phyloP scores from a whole-genome alignment of 257 asterid genomes.

The Paulownia fortunei region DNA sequence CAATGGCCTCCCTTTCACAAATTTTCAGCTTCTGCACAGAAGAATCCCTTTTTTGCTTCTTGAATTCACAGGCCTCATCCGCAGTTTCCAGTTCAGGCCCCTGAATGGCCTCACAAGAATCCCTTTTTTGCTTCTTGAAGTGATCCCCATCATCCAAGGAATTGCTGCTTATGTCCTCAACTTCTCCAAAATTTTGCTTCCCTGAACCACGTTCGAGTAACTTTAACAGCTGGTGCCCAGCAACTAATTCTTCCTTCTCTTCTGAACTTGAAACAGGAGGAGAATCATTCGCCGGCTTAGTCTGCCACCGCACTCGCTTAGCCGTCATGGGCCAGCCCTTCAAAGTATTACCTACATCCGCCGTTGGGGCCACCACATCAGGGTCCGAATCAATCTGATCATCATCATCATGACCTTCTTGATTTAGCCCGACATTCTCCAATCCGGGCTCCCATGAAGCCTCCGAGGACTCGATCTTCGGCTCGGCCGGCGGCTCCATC shows the following conservation, averaged over 20 bases:
- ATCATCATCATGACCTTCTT: not conserved
- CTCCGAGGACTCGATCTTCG: not conserved
- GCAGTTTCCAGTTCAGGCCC: not conserved
- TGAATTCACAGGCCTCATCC: not conserved
- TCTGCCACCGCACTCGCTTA: conserved; percentile 27
- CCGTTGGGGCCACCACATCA: not conserved
- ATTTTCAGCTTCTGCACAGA: conserved; percentile 1
- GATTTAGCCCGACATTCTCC: not conserved
- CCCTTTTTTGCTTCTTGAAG: not conserved
- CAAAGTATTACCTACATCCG: conserved; percentile 5
- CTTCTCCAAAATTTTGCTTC: not conserved
- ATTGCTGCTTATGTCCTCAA: conserved; percentile 7
- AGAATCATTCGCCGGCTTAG: not conserved
- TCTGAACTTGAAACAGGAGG: not conserved
- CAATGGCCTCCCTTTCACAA: not conserved
- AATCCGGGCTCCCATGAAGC: not conserved
- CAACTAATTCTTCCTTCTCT: not conserved
- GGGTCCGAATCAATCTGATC: not conserved
- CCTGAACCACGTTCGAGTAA: conserved; percentile 16
- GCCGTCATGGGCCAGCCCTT: conserved; percentile 43
- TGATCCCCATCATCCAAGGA: not conserved
- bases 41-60: not conserved
- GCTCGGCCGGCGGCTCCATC: conserved; percentile 51
- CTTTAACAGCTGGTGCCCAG: conserved; percentile 35
- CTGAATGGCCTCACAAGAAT: not conserved